Evolutionary conservation across 805 yeast genomes (phyloP).

Genomic region (Zygoascus tannicola): DNA sequence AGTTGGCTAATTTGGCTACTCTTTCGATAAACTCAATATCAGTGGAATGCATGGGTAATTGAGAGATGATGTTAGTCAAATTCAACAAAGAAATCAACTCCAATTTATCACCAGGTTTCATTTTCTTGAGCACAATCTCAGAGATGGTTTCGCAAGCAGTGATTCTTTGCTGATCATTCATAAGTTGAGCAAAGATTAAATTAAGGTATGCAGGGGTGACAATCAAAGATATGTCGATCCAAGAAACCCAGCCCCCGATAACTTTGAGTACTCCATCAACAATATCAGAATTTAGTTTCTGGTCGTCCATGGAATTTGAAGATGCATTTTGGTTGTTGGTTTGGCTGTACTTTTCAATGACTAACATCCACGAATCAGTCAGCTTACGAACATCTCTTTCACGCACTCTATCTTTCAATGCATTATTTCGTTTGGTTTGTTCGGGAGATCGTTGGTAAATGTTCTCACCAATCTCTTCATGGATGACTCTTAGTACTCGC

Average conservation of each 20-base stretch:
- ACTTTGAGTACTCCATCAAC: conserved; percentile 50
- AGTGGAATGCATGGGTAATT: conserved; percentile 28
- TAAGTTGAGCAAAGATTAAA: conserved; percentile 50
- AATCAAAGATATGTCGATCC: conserved; percentile 81
- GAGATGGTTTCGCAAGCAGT: conserved; percentile 47
- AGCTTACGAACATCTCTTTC: conserved; percentile 60
- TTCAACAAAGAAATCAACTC: conserved; percentile 62
- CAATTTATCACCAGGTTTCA: conserved; percentile 63
- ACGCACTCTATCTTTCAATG: conserved; percentile 76
- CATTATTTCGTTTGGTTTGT: conserved; percentile 53
- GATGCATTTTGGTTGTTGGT: conserved; percentile 4
- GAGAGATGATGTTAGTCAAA: conserved; percentile 45
- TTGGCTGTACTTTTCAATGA: conserved; percentile 35
- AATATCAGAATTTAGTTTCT: conserved; percentile 33
- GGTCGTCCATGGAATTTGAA: neutral
- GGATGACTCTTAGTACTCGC: conserved; percentile 65
- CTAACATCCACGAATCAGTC: conserved; percentile 57
- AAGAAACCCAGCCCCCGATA: conserved; percentile 79
- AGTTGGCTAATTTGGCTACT: conserved; percentile 62
- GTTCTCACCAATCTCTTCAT: conserved; percentile 90
- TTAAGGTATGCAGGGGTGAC: conserved; percentile 50
- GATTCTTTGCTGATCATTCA: conserved; percentile 38
- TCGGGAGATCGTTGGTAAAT: conserved; percentile 58
- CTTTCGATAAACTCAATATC: conserved; percentile 60
- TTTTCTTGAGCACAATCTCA: conserved; percentile 67